These are phyloP conservation scores for Leccinum ochraceum DNA, from an alignment of 768 basidiomycete genomes.

Conservation along the genomic window DNA sequence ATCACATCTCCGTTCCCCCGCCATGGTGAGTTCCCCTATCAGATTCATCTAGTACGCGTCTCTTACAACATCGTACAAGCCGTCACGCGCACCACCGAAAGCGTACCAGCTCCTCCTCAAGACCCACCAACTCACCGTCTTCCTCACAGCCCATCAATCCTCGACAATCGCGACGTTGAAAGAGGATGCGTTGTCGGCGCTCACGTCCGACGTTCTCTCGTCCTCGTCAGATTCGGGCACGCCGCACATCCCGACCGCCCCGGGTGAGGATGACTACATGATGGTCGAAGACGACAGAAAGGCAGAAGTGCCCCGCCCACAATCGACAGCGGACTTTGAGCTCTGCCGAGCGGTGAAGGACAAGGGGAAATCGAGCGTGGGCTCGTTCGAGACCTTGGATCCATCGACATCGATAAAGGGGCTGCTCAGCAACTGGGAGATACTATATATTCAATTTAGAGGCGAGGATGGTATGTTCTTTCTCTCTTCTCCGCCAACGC, in stretches of 20 bases:
- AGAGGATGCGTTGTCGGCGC: slow-evolving; percentile 60
- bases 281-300: slow-evolving; percentile 11
- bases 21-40: slow-evolving; percentile 22
- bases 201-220: slow-evolving; percentile 47
- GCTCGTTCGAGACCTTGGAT: slow-evolving; percentile 50
- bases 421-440: slow-evolving; percentile 63
- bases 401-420: slow-evolving; percentile 47
- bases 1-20: slow-evolving; percentile 6
- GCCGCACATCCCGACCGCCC: slow-evolving; percentile 33
- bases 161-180: slow-evolving; percentile 62
- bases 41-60: no score
- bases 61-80: slow-evolving; percentile 35
- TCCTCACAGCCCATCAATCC: slow-evolving; percentile 55
- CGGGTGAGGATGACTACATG: slow-evolving; percentile 29
- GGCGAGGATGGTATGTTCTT: slow-evolving; percentile 51
- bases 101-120: slow-evolving; percentile 69
- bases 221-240: slow-evolving; percentile 27
- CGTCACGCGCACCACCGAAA: slow-evolving; percentile 56
- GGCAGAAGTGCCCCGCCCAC: slow-evolving; percentile 36
- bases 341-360: slow-evolving; percentile 56
- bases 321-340: slow-evolving; percentile 56
- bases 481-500: background rate
- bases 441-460: slow-evolving; percentile 66
- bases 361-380: slow-evolving; percentile 46
- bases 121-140: slow-evolving; percentile 69